Evolutionary conservation across 2,329 filamentous ascomycete species (phyloP).

Genomic region (Colletotrichum gloeosporioides): DNA sequence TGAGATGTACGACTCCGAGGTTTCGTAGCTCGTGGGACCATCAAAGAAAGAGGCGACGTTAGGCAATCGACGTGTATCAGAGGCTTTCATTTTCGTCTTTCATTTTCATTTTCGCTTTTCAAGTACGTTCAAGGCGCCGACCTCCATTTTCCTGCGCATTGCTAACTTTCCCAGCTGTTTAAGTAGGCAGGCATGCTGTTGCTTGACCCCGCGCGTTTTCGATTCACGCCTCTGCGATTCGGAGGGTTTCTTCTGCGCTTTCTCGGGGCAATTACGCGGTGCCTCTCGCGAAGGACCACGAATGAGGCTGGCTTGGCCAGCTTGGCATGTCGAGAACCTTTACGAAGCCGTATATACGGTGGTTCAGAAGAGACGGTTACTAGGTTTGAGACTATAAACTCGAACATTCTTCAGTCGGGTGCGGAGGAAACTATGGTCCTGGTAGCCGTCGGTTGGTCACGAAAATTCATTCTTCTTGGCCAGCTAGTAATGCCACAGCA

Average conservation of each 20-base stretch:
- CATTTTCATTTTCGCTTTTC: neutral
- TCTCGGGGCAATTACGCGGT: neutral
- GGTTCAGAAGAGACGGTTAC: neutral
- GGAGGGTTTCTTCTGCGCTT: neutral
- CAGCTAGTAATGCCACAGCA: neutral
- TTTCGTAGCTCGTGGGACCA: neutral
- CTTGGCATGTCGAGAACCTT: neutral
- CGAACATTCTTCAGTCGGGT: neutral
- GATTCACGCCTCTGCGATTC: neutral
- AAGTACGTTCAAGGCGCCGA: neutral
- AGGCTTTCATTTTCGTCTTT: neutral
- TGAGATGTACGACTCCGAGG: neutral
- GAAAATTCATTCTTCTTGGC: neutral
- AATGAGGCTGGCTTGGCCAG: neutral
- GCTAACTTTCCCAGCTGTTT: conserved; percentile 10
- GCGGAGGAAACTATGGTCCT: neutral
- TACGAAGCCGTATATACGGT: neutral
- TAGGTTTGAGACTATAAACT: neutral
- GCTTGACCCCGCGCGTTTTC: neutral
- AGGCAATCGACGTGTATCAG: neutral
- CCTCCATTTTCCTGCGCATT: accelerated
- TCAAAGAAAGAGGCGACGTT: neutral
- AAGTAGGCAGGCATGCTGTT: neutral
- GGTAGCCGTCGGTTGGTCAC: neutral
- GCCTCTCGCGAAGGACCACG: neutral